These are phyloP conservation scores for Taiozyma sp. DNA, from an alignment of 1,139 yeast genomes.

Conservation along the genomic window DNA sequence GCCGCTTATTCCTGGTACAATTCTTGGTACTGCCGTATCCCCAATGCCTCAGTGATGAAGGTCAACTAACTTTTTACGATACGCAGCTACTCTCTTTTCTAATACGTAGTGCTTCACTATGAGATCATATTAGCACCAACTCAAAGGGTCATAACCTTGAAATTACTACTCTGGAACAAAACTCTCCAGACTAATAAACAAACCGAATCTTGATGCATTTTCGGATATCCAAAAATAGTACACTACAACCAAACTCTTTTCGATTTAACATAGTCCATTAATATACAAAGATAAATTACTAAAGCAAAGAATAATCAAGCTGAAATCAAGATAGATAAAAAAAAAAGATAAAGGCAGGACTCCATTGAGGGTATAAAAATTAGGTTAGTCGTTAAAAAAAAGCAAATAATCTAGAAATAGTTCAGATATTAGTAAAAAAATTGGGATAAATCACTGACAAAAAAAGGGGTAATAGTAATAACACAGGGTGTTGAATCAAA, in stretches of 20 bases:
- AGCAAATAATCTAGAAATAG: neutral
- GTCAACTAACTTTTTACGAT: neutral
- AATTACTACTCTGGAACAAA: neutral
- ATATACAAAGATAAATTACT: neutral
- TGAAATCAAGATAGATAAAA: neutral
- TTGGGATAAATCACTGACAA: neutral
- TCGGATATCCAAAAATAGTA: too few relatives aligned
- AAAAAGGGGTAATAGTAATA: neutral
- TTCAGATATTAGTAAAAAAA: neutral
- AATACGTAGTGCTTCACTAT: neutral
- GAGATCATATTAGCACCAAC: neutral
- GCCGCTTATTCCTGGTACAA: neutral
- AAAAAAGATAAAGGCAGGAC: neutral
- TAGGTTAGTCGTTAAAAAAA: neutral
- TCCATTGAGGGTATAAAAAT: neutral
- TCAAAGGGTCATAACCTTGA: neutral
- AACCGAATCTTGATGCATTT: neutral
- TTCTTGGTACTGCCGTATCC: neutral
- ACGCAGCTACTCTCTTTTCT: too few relatives aligned
- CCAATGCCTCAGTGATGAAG: too few relatives aligned
- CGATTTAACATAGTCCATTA: neutral
- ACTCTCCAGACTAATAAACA: neutral
- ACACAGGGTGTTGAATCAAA: constrained; percentile 1
- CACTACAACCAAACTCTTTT: neutral
- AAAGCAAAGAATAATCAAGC: neutral